These are phyloP conservation scores for Fraxinus excelsior DNA, from an alignment of 257 asterid genomes.

Conservation along the genomic window DNA sequence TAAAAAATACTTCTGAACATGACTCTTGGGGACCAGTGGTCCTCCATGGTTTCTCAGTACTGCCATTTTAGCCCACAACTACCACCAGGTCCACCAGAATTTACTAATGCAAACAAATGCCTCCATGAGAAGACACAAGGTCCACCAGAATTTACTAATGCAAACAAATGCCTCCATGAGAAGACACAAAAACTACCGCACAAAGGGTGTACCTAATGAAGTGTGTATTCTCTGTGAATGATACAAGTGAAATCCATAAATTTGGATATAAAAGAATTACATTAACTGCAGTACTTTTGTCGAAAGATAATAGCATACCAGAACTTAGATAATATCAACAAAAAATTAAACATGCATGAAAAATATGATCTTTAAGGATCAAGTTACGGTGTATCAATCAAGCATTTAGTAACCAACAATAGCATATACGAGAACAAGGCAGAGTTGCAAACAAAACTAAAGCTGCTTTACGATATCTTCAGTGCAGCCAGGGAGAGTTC, in stretches of 20 bases:
- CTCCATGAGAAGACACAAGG: conserved; percentile 7
- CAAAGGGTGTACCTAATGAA: not conserved
- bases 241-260: too few species aligned
- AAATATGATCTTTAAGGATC: conserved; percentile 15
- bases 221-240: too few species aligned
- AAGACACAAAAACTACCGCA: not conserved
- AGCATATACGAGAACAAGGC: conserved; percentile 10
- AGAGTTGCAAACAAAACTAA: conserved; percentile 26
- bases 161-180: conserved; percentile 7
- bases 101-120: not conserved
- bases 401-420: conserved; percentile 29
- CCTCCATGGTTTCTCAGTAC: conserved; percentile 19
- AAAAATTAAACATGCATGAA: conserved; percentile 9
- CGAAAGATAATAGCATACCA: not conserved
- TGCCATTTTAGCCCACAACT: conserved; percentile 14
- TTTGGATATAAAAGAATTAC: not conserved
- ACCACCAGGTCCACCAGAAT: conserved; percentile 26
- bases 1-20: conserved; percentile 3
- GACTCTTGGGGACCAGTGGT: conserved; percentile 29
- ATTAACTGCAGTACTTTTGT: not conserved
- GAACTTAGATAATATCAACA: not conserved
- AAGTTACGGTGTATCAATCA: conserved; percentile 19
- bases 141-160: conserved; percentile 6
- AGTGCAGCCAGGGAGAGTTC: conserved; percentile 26
- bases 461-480: conserved; percentile 44